Conservation (phyloP, 768 basidiomycete species). For the Russula olivacea region DNA sequence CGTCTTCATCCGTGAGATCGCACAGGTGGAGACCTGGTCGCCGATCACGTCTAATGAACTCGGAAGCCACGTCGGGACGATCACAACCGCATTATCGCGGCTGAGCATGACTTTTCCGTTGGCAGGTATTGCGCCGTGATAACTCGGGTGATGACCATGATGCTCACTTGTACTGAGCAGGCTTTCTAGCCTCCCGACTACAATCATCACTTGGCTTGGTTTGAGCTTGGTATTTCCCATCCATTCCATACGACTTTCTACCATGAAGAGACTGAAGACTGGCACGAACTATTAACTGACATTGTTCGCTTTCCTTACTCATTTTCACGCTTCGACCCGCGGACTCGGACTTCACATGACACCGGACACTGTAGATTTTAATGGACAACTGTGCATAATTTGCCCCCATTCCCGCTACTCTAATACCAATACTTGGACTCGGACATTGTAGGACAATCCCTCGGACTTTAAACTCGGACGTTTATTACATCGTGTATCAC, state of each 20-base stretch:
- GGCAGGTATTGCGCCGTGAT: conserved; percentile 33
- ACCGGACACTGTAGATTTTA: conserved; percentile 17
- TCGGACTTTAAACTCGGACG: conserved; percentile 13
- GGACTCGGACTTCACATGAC: conserved; percentile 20
- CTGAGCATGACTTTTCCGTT: conserved; percentile 58
- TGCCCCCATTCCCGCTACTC: not conserved
- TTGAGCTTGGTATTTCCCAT: conserved; percentile 11
- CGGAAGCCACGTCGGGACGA: conserved; percentile 52
- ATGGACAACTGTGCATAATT: conserved; percentile 21
- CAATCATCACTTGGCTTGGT: conserved; percentile 20
- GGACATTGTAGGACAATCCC: conserved; percentile 19
- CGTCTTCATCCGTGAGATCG: conserved; percentile 60
- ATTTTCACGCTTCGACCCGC: conserved; percentile 6
- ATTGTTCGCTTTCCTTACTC: not conserved
- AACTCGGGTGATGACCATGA: not conserved
- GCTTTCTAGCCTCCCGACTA: conserved; percentile 18
- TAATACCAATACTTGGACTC: conserved; percentile 11
- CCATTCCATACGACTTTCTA: not conserved
- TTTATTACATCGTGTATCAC: conserved; percentile 13
- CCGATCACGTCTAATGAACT: conserved; percentile 48
- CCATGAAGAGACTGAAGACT: conserved; percentile 1
- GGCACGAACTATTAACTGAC: conserved; percentile 5
- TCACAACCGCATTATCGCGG: conserved; percentile 60
- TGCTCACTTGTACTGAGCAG: conserved; percentile 3
- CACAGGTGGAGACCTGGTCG: conserved; percentile 58